Base-by-base conservation (phyloP, 306 rosid species). In the Lathyrus oleraceus region DNA sequence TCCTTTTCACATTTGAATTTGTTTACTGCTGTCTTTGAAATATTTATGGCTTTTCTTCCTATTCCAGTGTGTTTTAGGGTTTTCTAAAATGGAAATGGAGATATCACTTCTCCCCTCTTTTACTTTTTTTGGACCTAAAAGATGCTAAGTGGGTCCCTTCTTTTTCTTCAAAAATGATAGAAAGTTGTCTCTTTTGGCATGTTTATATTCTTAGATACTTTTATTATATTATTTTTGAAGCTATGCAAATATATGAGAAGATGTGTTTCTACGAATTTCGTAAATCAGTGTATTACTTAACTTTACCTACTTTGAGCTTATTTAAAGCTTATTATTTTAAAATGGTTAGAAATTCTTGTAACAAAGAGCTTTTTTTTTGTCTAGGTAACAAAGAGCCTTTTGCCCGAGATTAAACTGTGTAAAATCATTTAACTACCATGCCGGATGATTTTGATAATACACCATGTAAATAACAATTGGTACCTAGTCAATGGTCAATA, bases 101-200 rank as follows among this genome's bases (percentile, higher is more conserved):
- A 51, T 63, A 49, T 8, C 54, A 21, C 39, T 53, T 16, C 74
- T 57, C 32, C 38, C 66, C 10, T 30, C 13, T 61, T 68, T n/a
- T 61, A 23, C 36, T 20, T 52, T 67, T 61, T 43, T 14, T 71
- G 51, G 69, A 36, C 49, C 17, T 56, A 65, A 64, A 63, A 16
- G 64, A 71, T 49, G 57, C 27, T 17, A 15, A 63, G 39, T 35
- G 73, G 14, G 61, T 35, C 69, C 25, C 49, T 57, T 49, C 9
- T 65, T 67, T 62, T 52, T 10, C 27, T 43, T 56, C 23, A 49
- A 58, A 58, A 67, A 56, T 13, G 10, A 65, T 13, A 54, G 51
- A 58, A 44, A 59, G 21, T 54, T 40, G 60, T 53, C 13, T 61
- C 68, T 74, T 57, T 66, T 21, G 62, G 43, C 67, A 57, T 56